phyloP scores from a whole-genome alignment of 1,139 yeast genomes.

The Citeromyces hawaiiensis region DNA sequence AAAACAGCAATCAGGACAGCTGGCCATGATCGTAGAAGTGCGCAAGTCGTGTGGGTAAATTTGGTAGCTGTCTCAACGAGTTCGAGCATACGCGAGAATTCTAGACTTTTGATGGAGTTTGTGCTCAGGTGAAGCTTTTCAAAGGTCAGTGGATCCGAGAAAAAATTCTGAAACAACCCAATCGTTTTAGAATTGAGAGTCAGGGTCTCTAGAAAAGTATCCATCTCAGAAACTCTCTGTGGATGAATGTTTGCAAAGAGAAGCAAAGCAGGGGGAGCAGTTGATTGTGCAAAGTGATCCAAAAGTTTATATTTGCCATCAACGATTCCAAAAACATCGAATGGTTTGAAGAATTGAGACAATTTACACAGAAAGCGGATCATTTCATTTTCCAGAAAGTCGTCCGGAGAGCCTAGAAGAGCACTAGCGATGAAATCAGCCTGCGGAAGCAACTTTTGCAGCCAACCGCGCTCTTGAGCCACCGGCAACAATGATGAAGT shows the following conservation, averaged over 20 bases:
- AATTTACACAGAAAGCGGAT: background rate
- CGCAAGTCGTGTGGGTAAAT: slow-evolving; percentile 5
- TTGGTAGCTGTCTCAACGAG: slow-evolving; percentile 8
- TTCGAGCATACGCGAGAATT: slow-evolving; percentile 8
- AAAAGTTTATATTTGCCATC: slow-evolving; percentile 10
- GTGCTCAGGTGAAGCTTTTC: slow-evolving; percentile 6
- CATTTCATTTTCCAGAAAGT: slow-evolving; percentile 1
- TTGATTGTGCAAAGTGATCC: slow-evolving; percentile 3
- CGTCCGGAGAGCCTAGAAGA: slow-evolving; percentile 7
- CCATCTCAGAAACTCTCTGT: background rate
- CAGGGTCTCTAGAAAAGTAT: slow-evolving; percentile 6
- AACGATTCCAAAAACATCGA: slow-evolving; percentile 1
- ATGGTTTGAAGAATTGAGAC: background rate
- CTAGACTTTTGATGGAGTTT: slow-evolving; percentile 6
- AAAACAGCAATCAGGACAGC: slow-evolving; percentile 10
- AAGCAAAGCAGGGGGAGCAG: slow-evolving; percentile 5
- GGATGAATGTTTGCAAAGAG: slow-evolving; percentile 12
- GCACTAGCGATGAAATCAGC: slow-evolving; percentile 9
- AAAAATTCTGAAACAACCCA: slow-evolving; percentile 9
- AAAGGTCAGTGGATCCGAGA: slow-evolving; percentile 6
- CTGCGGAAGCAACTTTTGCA: slow-evolving; percentile 10
- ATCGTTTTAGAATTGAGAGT: slow-evolving; percentile 9
- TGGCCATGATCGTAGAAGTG: slow-evolving; percentile 10
- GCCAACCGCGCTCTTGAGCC: slow-evolving; percentile 2
- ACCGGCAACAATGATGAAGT: slow-evolving; percentile 8